Percentiles rank a stretch among this genome's conserved stretches.
Evolutionary conservation across 2,329 filamentous ascomycete genomes (phyloP).

Genomic region (Aspergillus aculeatus): DNA sequence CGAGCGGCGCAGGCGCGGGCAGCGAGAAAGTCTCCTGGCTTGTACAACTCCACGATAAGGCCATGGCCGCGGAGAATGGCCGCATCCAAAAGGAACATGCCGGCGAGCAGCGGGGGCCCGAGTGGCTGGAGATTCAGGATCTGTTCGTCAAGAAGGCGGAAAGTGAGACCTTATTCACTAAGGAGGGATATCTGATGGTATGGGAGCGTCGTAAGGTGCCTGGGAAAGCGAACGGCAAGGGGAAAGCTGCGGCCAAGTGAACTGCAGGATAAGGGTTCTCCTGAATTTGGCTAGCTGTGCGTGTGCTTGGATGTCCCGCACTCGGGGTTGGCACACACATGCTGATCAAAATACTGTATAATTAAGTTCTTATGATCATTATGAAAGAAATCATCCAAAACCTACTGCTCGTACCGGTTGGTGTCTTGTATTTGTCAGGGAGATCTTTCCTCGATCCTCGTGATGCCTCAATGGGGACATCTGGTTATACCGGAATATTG

Average conservation of each 20-base stretch:
- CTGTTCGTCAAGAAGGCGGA: conserved; percentile 87
- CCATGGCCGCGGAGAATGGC: conserved; percentile 46
- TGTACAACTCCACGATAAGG: conserved; percentile 80
- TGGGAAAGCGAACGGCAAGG: conserved; percentile 39
- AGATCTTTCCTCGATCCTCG: too few species aligned
- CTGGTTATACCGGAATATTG: too few species aligned
- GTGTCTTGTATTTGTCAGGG: too few species aligned
- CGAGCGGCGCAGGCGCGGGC: conserved; percentile 73
- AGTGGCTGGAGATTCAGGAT: conserved; percentile 94
- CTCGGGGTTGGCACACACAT: neutral
- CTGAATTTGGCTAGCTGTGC: neutral
- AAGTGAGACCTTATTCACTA: conserved; percentile 84
- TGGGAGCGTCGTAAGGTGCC: conserved; percentile 76
- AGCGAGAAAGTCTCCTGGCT: conserved; percentile 94
- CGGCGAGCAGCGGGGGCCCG: conserved; percentile 53
- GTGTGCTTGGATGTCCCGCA: neutral
- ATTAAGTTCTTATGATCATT: conserved; percentile 4
- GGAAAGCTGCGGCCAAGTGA: conserved; percentile 29
- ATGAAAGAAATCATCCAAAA: neutral
- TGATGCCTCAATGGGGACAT: too few species aligned
- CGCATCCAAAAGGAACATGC: conserved; percentile 26
- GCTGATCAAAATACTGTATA: conserved; percentile 8
- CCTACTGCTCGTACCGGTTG: neutral
- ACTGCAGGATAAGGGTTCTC: neutral
- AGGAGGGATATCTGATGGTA: conserved; percentile 92